phyloP scores from a whole-genome alignment of 2,329 filamentous ascomycete species.

The Mycosphaerella sp. region DNA sequence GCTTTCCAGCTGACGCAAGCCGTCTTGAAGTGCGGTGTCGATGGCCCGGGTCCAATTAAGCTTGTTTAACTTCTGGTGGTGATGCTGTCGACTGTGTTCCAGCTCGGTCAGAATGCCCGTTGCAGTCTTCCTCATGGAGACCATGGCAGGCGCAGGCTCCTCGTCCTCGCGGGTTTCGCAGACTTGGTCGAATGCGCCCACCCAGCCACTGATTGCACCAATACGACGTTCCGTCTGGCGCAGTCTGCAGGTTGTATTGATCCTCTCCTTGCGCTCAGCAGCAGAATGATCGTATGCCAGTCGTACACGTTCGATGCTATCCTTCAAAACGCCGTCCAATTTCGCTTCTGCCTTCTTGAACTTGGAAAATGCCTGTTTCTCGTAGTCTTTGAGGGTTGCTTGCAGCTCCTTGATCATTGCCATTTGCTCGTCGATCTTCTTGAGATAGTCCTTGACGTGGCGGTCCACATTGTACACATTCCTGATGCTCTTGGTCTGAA shows the following conservation, averaged over 20 bases:
- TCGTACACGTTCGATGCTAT: conserved; percentile 74
- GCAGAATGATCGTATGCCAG: conserved; percentile 75
- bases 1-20: conserved; percentile 69
- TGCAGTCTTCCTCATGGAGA: conserved; percentile 77
- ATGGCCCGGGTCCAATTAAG: conserved; percentile 81
- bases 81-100: conserved; percentile 82
- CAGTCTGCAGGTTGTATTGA: conserved; percentile 72
- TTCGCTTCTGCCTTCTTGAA: conserved; percentile 89
- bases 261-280: conserved; percentile 69
- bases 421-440: conserved; percentile 99
- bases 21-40: conserved; percentile 81
- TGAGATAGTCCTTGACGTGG: conserved; percentile 97
- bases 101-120: conserved; percentile 83
- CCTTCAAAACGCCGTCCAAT: conserved; percentile 65
- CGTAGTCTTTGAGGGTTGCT: conserved; percentile 83
- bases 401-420: conserved; percentile 93
- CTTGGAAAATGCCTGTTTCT: conserved; percentile 73
- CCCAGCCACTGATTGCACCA: conserved; percentile 80
- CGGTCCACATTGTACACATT: conserved; percentile 99
- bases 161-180: conserved; percentile 66
- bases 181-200: conserved; percentile 80
- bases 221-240: conserved; percentile 80
- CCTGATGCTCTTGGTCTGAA: conserved; percentile 98
- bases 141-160: conserved; percentile 58
- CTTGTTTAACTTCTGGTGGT: conserved; percentile 74